Evolutionary conservation across 768 basidiomycete species (phyloP).

Genomic region (Hygrophorus russula): DNA sequence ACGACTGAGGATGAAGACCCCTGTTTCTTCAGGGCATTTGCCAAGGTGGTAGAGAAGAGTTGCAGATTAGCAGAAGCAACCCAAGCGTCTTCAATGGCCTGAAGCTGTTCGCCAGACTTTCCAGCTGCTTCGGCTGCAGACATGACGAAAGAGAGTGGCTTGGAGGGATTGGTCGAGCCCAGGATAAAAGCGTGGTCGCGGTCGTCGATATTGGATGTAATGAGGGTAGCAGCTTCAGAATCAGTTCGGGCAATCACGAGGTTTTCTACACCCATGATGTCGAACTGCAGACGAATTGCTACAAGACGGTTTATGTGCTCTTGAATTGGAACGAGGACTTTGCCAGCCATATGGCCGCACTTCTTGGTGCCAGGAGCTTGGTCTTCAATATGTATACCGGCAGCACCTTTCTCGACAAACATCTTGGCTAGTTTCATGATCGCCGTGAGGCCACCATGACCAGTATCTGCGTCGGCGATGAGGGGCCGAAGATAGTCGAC

Average conservation of each 20-base stretch:
- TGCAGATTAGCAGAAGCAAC: conserved; percentile 63
- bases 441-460: conserved; percentile 96
- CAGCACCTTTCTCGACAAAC: conserved; percentile 97
- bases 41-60: conserved; percentile 66
- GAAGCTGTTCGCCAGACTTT: conserved; percentile 68
- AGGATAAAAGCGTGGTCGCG: conserved; percentile 98
- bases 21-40: conserved; percentile 53
- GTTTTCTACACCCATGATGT: conserved; percentile 97
- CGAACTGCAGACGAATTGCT: conserved; percentile 93
- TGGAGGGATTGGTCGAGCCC: conserved; percentile 69
- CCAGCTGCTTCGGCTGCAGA: conserved; percentile 74
- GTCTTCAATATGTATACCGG: conserved; percentile 96
- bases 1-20: conserved; percentile 37
- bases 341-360: conserved; percentile 88
- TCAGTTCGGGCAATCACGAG: conserved; percentile 90
- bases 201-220: conserved; percentile 92
- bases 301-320: conserved; percentile 98
- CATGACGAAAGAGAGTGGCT: conserved; percentile 71
- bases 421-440: conserved; percentile 98
- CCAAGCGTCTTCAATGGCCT: conserved; percentile 88
- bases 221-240: conserved; percentile 94
- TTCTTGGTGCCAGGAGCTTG: conserved; percentile 98
- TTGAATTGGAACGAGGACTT: conserved; percentile 92
- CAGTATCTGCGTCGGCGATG: conserved; percentile 95
- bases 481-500: conserved; percentile 92